Conservation (phyloP, 176 grass and related monocot species). For the Zoysia pacifica region DNA sequence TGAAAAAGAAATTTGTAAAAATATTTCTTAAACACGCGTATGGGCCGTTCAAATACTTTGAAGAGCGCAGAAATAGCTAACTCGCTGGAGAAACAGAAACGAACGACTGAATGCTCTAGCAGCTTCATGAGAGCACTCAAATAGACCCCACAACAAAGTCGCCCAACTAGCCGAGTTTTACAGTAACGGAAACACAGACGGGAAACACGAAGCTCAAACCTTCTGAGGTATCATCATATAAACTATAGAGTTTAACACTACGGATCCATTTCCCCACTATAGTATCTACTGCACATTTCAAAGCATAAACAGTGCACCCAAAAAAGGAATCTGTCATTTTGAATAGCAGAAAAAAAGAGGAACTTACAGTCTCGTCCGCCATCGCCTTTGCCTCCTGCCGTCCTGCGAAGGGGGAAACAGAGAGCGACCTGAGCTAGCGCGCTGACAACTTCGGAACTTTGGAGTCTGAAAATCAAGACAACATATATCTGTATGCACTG, state of each 20-base stretch:
- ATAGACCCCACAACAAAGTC: background rate
- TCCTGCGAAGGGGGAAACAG: slow-evolving; percentile 10
- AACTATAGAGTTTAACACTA: background rate
- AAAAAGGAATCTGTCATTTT: background rate
- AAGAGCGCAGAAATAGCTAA: background rate
- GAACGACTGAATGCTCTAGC: background rate
- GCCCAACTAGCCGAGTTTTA: background rate
- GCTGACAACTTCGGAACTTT: no score
- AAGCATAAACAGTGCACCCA: background rate
- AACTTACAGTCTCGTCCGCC: slow-evolving; percentile 42
- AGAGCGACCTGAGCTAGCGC: slow-evolving; percentile 10
- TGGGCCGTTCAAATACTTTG: no score
- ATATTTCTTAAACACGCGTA: no score
- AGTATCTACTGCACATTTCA: background rate
- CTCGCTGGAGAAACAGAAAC: background rate
- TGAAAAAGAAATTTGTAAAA: no score
- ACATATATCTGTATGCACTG: no score
- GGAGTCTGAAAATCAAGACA: background rate
- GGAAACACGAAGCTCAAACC: background rate
- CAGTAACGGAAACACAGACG: background rate
- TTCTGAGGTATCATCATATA: background rate
- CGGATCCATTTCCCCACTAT: background rate
- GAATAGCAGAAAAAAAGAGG: background rate
- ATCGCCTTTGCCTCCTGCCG: slow-evolving; percentile 14
- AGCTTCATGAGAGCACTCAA: no score